Percentiles rank a stretch among this genome's conserved stretches.
Evolutionary conservation across 371 early-diverging fungal genomes (phyloP).

Genomic region (Synchytrium microbalum): DNA sequence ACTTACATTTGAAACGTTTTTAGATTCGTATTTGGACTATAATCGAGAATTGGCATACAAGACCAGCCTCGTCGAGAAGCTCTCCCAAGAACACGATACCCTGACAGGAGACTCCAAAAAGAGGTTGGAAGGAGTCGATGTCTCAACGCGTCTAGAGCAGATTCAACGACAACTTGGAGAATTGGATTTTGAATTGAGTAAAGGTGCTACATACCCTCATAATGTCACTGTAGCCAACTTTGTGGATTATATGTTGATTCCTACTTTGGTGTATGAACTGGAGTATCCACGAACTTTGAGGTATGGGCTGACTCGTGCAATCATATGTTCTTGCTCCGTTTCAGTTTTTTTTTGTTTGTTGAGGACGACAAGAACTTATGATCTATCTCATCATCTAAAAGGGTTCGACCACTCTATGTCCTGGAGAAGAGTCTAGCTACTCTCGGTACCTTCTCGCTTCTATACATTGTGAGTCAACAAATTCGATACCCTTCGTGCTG

Average conservation of each 20-base stretch:
- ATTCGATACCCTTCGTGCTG: too few species aligned
- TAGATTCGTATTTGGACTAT: conserved; percentile 71
- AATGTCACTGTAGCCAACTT: conserved; percentile 79
- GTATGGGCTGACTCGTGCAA: conserved; percentile 32
- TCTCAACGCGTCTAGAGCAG: conserved; percentile 12
- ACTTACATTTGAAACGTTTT: conserved; percentile 11
- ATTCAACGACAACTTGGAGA: conserved; percentile 36
- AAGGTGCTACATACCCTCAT: conserved; percentile 56
- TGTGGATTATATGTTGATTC: conserved; percentile 80
- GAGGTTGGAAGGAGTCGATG: conserved; percentile 16
- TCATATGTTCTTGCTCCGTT: neutral
- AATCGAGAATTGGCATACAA: conserved; percentile 64
- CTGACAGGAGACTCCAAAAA: conserved; percentile 17
- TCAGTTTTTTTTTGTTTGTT: conserved; percentile 2
- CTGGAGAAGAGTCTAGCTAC: conserved; percentile 75
- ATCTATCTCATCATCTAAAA: neutral
- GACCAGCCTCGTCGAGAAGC: conserved; percentile 21
- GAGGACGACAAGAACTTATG: neutral
- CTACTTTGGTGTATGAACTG: conserved; percentile 85
- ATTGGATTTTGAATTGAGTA: conserved; percentile 51
- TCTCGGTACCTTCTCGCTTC: conserved; percentile 66
- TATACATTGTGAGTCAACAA: conserved; percentile 55
- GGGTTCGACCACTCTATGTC: conserved; percentile 62
- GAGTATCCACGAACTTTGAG: conserved; percentile 83
- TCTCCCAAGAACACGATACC: conserved; percentile 6